Evolutionary conservation across 768 basidiomycete species (phyloP), one percentile per base, ranked within the genome.

Genomic region (Saitozyma podzolica): DNA sequence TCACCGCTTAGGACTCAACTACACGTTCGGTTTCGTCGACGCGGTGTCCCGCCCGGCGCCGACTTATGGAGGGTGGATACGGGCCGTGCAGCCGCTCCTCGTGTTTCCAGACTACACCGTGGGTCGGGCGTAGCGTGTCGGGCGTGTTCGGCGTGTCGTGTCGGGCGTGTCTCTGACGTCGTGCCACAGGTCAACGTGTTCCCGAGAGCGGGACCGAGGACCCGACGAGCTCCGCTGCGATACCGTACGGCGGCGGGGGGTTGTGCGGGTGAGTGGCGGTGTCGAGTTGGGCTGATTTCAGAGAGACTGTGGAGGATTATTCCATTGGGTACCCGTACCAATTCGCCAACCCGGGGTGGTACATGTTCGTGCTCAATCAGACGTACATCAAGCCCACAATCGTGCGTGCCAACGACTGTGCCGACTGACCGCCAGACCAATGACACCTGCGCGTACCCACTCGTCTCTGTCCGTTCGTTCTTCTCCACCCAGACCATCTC

Each of bases 11-110:
- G 76, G 68, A 9, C 54, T 72, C 50, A 70, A 66, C 43, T 79
- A 79, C 45, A 70, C 60, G 14, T 69, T 79, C 48, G 78, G 78
- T 6, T 79, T 75, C 50, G 75, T 79, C 6, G 78, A 79, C 56
- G 62, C 67, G 13, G 68, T 70, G 1, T 67, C 67, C 8, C 52
- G 66, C 39, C 75, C 76, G 11, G 69, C 69, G 3, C 69, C 70
- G 2, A 70, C 67, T 5, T 43, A 68, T 41, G 70, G 71, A 20
- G 76, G 73, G 17, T 76, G 69, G 65, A 14, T 77, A 9, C 58
- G 78, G 37, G 52, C 64, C 5, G 72, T 79, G 8, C 69, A 65
- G 8, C 78, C 78, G 19, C 56, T 79, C 7, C 50, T 79, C n/a
- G 73, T 72, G 11, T 70, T 75, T 19, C 75, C 78, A 0, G 68